Evolutionary conservation across 176 grass and related monocot species (phyloP).

Genomic region (Miscanthus lutarioriparius): DNA sequence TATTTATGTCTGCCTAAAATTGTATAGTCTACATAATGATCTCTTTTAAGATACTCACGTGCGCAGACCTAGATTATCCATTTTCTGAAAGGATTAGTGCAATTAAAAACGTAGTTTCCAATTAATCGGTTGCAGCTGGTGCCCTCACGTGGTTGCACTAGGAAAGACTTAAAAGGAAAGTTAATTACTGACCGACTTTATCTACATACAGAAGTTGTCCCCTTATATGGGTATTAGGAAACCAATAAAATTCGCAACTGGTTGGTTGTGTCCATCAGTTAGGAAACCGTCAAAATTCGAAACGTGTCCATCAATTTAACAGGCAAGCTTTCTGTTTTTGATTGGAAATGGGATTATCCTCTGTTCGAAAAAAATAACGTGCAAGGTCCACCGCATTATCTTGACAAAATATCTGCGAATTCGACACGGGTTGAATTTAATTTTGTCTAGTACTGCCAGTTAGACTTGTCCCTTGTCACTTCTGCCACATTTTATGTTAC

Average conservation of each 20-base stretch:
- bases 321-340: background rate
- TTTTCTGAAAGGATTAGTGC: background rate
- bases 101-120: background rate
- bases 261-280: background rate
- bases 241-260: background rate
- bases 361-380: background rate
- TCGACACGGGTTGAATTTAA: background rate
- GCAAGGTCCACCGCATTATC: background rate
- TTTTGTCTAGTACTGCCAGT: background rate
- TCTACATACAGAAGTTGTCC: background rate
- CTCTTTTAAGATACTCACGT: background rate
- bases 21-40: background rate
- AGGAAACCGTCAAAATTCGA: background rate
- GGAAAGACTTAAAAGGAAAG: background rate
- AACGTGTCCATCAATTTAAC: background rate
- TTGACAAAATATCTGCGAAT: background rate
- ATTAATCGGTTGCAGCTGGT: background rate
- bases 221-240: slow-evolving; percentile 12
- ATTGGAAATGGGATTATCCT: background rate
- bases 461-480: background rate
- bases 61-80: background rate
- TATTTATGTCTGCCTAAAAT: background rate
- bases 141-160: too few species aligned
- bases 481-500: background rate
- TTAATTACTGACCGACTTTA: background rate